Percentiles rank a stretch among this genome's conserved stretches.
phyloP scores from a whole-genome alignment of 2,329 filamentous ascomycete genomes.

The Fusarium penzigii region DNA sequence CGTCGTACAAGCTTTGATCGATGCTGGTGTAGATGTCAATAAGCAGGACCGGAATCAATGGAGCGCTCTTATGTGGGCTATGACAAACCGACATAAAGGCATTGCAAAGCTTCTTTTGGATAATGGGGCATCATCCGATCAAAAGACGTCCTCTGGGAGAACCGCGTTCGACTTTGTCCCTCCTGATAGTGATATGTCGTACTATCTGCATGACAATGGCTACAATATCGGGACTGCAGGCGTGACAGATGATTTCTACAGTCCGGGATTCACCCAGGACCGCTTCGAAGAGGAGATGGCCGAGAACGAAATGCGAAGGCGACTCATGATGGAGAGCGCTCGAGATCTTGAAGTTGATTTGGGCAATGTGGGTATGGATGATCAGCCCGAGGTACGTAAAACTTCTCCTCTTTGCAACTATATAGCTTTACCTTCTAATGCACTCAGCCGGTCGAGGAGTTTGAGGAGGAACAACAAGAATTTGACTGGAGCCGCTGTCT shows the following conservation, averaged over 20 bases:
- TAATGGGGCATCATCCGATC: constrained; percentile 90
- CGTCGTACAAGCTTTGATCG: constrained; percentile 80
- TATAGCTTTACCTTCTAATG: constrained; percentile 2
- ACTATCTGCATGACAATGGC: constrained; percentile 91
- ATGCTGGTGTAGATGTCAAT: constrained; percentile 86
- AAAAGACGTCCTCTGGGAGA: constrained; percentile 89
- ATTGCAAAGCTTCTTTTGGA: constrained; percentile 93
- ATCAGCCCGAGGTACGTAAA: constrained; percentile 78
- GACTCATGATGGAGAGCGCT: constrained; percentile 99
- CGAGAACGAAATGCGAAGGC: constrained; percentile 89
- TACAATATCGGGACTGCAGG: constrained; percentile 84
- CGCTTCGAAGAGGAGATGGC: constrained; percentile 96
- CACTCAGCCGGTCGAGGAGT: constrained; percentile 68
- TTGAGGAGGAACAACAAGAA: constrained; percentile 86
- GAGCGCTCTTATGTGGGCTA: constrained; percentile 99
- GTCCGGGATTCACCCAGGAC: constrained; percentile 86
- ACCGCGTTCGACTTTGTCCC: constrained; percentile 96
- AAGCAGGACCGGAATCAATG: constrained; percentile 94
- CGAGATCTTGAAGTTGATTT: constrained; percentile 95
- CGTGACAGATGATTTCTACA: constrained; percentile 89
- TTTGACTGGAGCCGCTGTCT: constrained; percentile 95
- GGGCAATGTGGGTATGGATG: constrained; percentile 92
- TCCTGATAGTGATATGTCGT: constrained; percentile 94
- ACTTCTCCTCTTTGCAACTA: background rate
- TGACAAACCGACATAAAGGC: constrained; percentile 96